Evolutionary conservation across 2,329 filamentous ascomycete species (phyloP).

Genomic region (Simplicillium sp.): DNA sequence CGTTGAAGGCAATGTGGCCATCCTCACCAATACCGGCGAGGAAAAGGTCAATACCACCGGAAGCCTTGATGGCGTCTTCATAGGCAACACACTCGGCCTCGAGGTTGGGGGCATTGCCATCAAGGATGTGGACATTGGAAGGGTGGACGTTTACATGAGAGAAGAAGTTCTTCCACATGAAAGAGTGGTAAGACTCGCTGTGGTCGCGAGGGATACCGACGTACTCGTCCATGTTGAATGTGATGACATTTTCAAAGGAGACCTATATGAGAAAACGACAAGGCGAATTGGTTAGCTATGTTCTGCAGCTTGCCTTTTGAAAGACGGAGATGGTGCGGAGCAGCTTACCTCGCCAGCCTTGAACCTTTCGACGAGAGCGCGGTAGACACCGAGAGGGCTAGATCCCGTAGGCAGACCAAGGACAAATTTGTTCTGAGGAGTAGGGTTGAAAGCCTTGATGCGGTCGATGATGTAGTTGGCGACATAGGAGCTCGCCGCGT

Average conservation of each 20-base stretch:
- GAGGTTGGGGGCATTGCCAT: slow-evolving; percentile 69
- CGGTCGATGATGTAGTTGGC: slow-evolving; percentile 76
- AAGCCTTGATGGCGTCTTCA: slow-evolving; percentile 64
- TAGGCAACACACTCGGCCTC: slow-evolving; percentile 71
- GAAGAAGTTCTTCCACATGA: slow-evolving; percentile 93
- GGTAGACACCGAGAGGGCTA: slow-evolving; percentile 70
- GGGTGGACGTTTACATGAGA: slow-evolving; percentile 74
- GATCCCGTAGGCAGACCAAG: slow-evolving; percentile 78
- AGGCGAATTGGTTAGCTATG: neutral
- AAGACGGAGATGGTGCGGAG: slow-evolving; percentile 3
- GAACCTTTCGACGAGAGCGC: slow-evolving; percentile 61
- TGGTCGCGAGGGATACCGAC: slow-evolving; percentile 76
- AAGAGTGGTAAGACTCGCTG: slow-evolving; percentile 79
- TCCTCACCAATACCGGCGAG: slow-evolving; percentile 78
- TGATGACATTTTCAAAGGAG: slow-evolving; percentile 81
- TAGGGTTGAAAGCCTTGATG: slow-evolving; percentile 69
- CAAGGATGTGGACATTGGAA: slow-evolving; percentile 73
- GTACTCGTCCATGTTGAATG: slow-evolving; percentile 94
- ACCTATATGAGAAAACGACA: slow-evolving; percentile 35
- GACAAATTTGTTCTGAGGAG: slow-evolving; percentile 65
- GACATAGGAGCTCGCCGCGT: slow-evolving; percentile 63
- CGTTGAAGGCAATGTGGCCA: slow-evolving; percentile 86
- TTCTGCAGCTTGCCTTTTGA: slow-evolving; percentile 14
- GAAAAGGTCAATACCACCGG: slow-evolving; percentile 77
- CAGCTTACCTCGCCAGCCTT: slow-evolving; percentile 49